These are phyloP conservation scores for Neostapfia colusana DNA, from an alignment of 176 grass and related monocot genomes.

Conservation along the genomic window DNA sequence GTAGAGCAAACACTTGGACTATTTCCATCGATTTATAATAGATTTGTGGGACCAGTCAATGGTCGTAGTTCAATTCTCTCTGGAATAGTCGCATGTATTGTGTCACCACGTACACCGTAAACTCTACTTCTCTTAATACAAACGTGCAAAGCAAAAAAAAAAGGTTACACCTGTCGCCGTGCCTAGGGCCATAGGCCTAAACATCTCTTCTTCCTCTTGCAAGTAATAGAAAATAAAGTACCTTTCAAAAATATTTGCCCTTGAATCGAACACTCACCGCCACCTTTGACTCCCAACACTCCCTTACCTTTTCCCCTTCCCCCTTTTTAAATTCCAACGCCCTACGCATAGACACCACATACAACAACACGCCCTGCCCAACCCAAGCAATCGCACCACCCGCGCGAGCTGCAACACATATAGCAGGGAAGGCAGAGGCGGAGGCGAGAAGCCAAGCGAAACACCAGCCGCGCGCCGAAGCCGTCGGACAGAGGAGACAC, in stretches of 20 bases:
- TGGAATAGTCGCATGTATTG: too few relatives aligned
- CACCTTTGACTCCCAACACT: constrained; percentile 46
- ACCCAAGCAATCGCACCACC: neutral
- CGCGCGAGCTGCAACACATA: neutral
- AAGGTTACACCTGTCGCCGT: neutral
- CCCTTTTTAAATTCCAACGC: constrained; percentile 46
- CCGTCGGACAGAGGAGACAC: neutral
- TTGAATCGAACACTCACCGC: constrained; percentile 9
- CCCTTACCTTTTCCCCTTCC: neutral
- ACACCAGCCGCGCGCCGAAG: neutral
- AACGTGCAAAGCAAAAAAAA: neutral
- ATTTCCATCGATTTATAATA: neutral
- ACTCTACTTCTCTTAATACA: neutral
- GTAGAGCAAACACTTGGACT: neutral
- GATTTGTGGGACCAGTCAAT: neutral
- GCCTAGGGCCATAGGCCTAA: neutral
- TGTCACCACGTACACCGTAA: too few relatives aligned
- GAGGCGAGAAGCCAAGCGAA: neutral
- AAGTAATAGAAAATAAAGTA: neutral
- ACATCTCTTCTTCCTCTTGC: neutral
- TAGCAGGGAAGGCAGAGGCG: neutral
- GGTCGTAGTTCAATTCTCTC: neutral
- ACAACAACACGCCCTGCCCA: constrained; percentile 18
- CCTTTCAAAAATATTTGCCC: neutral
- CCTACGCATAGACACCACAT: constrained; percentile 21